Evolutionary conservation across 2,329 filamentous ascomycete species (phyloP).

Genomic region (Penicillium sp.): DNA sequence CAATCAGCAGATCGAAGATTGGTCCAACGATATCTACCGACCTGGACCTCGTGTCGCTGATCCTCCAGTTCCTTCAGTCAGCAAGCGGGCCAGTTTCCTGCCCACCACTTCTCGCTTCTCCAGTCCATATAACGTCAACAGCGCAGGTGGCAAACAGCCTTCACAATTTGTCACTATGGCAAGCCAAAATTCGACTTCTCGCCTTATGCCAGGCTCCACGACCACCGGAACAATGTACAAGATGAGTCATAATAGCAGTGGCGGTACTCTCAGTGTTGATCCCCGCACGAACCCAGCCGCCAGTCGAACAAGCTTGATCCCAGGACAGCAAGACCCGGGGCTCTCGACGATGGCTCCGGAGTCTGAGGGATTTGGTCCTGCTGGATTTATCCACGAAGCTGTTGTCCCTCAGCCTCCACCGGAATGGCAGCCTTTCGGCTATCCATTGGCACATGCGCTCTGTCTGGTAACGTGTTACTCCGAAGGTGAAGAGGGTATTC

Average conservation of each 20-base stretch:
- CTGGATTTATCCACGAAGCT: constrained; percentile 92
- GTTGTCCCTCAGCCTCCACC: constrained; percentile 94
- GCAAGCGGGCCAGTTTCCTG: constrained; percentile 81
- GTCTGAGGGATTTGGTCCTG: constrained; percentile 70
- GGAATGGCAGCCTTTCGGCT: constrained; percentile 97
- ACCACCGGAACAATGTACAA: constrained; percentile 64
- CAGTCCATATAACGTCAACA: constrained; percentile 67
- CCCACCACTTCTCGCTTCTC: constrained; percentile 94
- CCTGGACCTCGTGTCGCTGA: constrained; percentile 79
- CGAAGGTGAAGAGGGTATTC: constrained; percentile 85
- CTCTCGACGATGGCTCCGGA: constrained; percentile 55
- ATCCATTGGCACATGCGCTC: constrained; percentile 86
- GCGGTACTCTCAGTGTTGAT: constrained; percentile 51
- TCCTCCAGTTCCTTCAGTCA: constrained; percentile 61
- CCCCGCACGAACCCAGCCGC: constrained; percentile 39
- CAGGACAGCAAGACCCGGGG: constrained; percentile 46
- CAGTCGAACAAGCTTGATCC: constrained; percentile 57
- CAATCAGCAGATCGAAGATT: constrained; percentile 92
- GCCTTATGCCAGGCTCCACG: constrained; percentile 57
- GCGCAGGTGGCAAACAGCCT: constrained; percentile 50
- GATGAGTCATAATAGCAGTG: constrained; percentile 52
- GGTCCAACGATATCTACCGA: constrained; percentile 95
- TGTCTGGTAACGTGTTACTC: constrained; percentile 96
- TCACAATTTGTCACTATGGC: constrained; percentile 86
- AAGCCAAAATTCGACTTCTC: constrained; percentile 72